Evolutionary conservation across 371 early-diverging fungal species (phyloP).

Genomic region (Parasitella parasitica): DNA sequence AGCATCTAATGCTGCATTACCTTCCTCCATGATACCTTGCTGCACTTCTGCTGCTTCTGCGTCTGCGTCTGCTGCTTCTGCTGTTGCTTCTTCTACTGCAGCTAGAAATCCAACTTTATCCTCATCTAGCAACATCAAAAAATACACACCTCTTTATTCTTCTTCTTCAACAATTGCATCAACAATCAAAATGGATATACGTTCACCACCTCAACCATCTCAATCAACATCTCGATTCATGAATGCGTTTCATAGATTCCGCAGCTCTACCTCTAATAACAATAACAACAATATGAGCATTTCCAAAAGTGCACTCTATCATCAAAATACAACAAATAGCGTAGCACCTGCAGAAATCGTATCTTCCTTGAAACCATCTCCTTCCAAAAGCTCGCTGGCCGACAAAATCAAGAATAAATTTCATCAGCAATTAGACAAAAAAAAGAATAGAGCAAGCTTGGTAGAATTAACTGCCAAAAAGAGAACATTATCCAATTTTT

Average conservation of each 20-base stretch:
- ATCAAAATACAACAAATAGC: not conserved
- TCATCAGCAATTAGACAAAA: constrained; percentile 9
- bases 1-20: not conserved
- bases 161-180: constrained; percentile 2
- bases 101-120: constrained; percentile 2
- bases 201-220: constrained; percentile 15
- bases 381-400: constrained; percentile 14
- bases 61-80: too few species aligned
- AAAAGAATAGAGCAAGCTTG: not conserved
- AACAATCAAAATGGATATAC: constrained; percentile 5
- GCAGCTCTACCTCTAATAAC: not conserved
- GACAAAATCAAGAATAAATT: constrained; percentile 24
- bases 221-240: constrained; percentile 20
- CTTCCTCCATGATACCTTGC: not conserved
- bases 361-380: not conserved
- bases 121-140: not conserved
- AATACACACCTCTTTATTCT: constrained; percentile 2
- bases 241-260: constrained; percentile 15
- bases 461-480: not conserved
- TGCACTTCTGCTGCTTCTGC: not conserved
- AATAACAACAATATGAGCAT: not conserved
- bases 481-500: not conserved
- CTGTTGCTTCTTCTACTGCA: not conserved
- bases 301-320: not conserved
- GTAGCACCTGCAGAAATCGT: constrained; percentile 5